Evolutionary conservation across 768 basidiomycete genomes (phyloP).

Genomic region (Agaricus sinodeliciosus): DNA sequence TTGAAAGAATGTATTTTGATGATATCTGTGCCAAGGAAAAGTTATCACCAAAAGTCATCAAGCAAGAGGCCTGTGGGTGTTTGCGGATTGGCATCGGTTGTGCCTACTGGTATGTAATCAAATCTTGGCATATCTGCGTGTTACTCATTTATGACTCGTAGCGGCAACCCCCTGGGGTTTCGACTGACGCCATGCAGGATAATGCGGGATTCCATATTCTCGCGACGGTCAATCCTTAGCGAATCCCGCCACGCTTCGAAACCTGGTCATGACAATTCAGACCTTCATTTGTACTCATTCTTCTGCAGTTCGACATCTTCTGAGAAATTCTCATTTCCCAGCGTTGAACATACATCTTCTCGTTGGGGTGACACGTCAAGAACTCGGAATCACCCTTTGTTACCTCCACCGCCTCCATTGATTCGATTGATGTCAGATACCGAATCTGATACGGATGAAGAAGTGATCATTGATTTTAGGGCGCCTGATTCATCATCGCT

Average conservation of each 20-base stretch:
- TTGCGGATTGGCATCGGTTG: slow-evolving; percentile 3
- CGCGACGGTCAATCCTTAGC: slow-evolving; percentile 12
- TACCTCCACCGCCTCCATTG: slow-evolving; percentile 8
- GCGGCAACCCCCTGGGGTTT: slow-evolving; percentile 61
- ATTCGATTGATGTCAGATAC: slow-evolving; percentile 6
- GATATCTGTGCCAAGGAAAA: slow-evolving; percentile 10
- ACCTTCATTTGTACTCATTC: slow-evolving; percentile 36
- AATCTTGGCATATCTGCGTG: slow-evolving; percentile 11
- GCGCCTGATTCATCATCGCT: background rate
- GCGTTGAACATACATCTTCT: slow-evolving; percentile 8
- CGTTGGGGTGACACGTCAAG: slow-evolving; percentile 16
- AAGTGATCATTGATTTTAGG: slow-evolving; percentile 6
- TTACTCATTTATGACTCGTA: slow-evolving; percentile 17
- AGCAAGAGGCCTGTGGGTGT: slow-evolving; percentile 4
- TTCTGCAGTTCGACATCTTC: slow-evolving; percentile 39
- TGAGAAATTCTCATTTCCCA: slow-evolving; percentile 25
- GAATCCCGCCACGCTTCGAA: slow-evolving; percentile 7
- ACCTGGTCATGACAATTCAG: slow-evolving; percentile 11
- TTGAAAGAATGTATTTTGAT: slow-evolving; percentile 19
- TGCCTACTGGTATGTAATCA: slow-evolving; percentile 18
- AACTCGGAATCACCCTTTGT: slow-evolving; percentile 21
- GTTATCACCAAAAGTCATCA: slow-evolving; percentile 8
- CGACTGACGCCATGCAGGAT: slow-evolving; percentile 55
- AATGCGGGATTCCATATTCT: slow-evolving; percentile 34
- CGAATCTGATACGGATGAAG: slow-evolving; percentile 9